Evolutionary conservation across 306 rosid genomes (phyloP).

Genomic region (Pyrus communis): DNA sequence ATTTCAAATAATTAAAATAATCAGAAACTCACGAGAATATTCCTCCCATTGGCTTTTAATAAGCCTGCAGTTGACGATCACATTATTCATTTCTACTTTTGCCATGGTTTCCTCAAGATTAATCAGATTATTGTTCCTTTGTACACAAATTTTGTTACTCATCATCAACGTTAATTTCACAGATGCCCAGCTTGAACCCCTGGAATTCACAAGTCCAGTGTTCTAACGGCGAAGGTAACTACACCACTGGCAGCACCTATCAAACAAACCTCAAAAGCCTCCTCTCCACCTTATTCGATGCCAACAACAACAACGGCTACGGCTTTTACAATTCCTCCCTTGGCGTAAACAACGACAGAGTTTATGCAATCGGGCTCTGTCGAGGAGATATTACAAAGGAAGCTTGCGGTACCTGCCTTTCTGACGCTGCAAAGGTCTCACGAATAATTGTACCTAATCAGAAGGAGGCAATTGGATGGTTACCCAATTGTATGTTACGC

Average conservation of each 20-base stretch:
- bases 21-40: too few relatives aligned
- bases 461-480: conserved; percentile 24
- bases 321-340: conserved; percentile 8
- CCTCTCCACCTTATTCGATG: background rate
- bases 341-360: background rate
- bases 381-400: conserved; percentile 11
- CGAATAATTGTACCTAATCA: background rate
- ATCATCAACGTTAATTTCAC: background rate
- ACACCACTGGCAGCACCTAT: background rate
- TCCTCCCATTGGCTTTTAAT: background rate
- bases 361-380: conserved; percentile 10
- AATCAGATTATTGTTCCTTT: background rate
- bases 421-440: background rate
- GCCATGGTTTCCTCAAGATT: background rate
- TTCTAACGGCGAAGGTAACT: background rate
- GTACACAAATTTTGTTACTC: background rate
- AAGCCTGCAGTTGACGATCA: background rate
- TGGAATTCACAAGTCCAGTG: background rate
- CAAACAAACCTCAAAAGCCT: background rate
- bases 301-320: background rate
- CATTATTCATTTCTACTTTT: background rate
- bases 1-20: too few relatives aligned
- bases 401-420: conserved; percentile 5
- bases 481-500: conserved; percentile 7
- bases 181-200: background rate